Percentiles rank a stretch among this genome's conserved stretches.
These are phyloP conservation scores for Neonectria coccinea DNA, from an alignment of 2,329 filamentous ascomycete species.

Conservation along the genomic window DNA sequence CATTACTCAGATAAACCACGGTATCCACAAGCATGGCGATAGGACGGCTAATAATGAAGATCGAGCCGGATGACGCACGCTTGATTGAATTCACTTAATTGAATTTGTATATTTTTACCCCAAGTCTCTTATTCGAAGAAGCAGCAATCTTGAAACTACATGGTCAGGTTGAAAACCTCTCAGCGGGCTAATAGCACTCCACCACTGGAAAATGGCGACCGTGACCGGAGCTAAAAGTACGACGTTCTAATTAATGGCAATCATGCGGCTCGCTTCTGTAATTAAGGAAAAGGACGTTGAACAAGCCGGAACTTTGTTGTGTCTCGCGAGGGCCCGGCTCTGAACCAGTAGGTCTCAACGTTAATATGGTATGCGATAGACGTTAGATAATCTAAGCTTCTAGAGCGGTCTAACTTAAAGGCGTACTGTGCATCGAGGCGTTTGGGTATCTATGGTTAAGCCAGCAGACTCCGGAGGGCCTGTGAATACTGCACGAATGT, in stretches of 20 bases:
- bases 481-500: constrained; percentile 33
- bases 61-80: background rate
- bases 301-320: background rate
- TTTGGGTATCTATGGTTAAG: constrained; percentile 5
- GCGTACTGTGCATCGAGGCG: too few relatives aligned
- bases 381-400: background rate
- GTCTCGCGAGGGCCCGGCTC: background rate
- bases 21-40: background rate
- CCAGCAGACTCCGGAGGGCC: constrained; percentile 42
- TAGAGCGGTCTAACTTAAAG: too few relatives aligned
- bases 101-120: background rate
- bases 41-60: background rate
- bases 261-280: background rate
- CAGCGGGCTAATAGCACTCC: too few relatives aligned
- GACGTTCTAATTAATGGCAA: background rate
- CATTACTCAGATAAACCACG: constrained; percentile 3
- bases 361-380: background rate
- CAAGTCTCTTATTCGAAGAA: background rate
- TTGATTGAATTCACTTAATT: background rate
- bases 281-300: background rate
- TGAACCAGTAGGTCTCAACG: background rate
- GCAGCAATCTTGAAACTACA: background rate
- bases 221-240: too few relatives aligned
- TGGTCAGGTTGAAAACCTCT: background rate
- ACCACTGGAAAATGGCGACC: too few relatives aligned